Base-by-base conservation (phyloP, 805 yeast genomes). In the Starmerella potacharoeniae region DNA sequence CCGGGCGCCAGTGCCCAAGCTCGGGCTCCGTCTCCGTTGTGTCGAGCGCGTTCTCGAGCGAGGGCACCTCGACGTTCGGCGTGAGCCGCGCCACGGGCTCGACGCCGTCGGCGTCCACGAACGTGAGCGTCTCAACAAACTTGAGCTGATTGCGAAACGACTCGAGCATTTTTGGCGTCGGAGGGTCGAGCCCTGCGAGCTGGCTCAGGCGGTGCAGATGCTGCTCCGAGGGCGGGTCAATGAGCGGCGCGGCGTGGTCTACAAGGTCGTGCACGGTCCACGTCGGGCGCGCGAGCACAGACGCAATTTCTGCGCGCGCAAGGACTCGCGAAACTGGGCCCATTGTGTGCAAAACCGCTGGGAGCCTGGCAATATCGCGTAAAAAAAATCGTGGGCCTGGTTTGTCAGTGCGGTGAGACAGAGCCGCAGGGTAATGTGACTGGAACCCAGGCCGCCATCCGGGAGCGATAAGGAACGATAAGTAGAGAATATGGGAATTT, bases 51-150 rank as follows among this genome's bases (percentile, higher is more conserved):
- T 52, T 41, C 10, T 51, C 56, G 0, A 63, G 60, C 17, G 64
- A 62, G 2, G 64, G 63, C 14, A 58, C 58, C 42, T 45, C 55
- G 8, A 54, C 59, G 7, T 58, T 52, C 11, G 57, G 61, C 5
- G 58, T 56, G 22, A 68, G 58, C 3, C 71, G 58, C 7, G 63
- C 64, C 28, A 71, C 57, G 9, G 75, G 75, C 53, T 62, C 64
- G 10, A 68, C 55, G 2, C 66, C 68, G 2, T 53, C 55, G 3
- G 73, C 68, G 36, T 70, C 65, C 8, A 69, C 68, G 11, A 62
- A 64, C n/a, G 64, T 59, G 17, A 72, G 64, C n/a, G 66, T 69
- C 56, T 71, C 71, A 2, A 72, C 71, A 55, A 72, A 72, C 30
- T 60, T 64, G 34, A 72, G 62, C 62, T 72, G 75, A 46, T 65